These are phyloP conservation scores for Fusarium sororula DNA, from an alignment of 2,329 filamentous ascomycete genomes.

Conservation along the genomic window DNA sequence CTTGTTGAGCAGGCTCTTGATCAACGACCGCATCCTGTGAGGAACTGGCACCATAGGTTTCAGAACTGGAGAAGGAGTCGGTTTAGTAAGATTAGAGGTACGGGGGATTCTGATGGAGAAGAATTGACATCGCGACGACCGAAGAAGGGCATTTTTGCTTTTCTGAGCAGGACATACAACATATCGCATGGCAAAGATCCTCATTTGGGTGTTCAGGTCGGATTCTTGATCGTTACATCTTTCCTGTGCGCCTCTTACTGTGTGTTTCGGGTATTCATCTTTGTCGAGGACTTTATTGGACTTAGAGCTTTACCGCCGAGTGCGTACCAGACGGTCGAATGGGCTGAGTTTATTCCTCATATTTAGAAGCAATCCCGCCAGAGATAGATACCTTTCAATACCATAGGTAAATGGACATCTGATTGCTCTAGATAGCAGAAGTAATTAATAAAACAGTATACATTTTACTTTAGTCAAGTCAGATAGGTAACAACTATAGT, in stretches of 20 bases:
- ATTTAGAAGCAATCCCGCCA: constrained; percentile 4
- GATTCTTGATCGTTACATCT: not conserved
- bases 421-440: no score
- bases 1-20: not conserved
- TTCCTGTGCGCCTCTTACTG: not conserved
- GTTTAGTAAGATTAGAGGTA: not conserved
- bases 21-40: not conserved
- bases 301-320: not conserved
- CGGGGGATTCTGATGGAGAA: not conserved
- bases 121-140: not conserved
- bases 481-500: not conserved
- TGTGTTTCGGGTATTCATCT: not conserved
- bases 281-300: constrained; percentile 8
- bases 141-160: not conserved
- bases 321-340: constrained; percentile 7
- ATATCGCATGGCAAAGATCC: constrained; percentile 1
- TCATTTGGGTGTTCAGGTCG: not conserved
- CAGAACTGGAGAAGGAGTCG: not conserved
- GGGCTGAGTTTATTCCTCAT: constrained; percentile 10
- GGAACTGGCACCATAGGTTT: not conserved
- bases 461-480: no score
- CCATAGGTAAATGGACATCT: no score
- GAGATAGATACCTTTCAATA: no score
- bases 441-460: no score
- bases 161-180: constrained; percentile 2